Evolutionary conservation across 1,284 basidiomycete genomes (phyloP).

Genomic region (Ustilago esculenta): DNA sequence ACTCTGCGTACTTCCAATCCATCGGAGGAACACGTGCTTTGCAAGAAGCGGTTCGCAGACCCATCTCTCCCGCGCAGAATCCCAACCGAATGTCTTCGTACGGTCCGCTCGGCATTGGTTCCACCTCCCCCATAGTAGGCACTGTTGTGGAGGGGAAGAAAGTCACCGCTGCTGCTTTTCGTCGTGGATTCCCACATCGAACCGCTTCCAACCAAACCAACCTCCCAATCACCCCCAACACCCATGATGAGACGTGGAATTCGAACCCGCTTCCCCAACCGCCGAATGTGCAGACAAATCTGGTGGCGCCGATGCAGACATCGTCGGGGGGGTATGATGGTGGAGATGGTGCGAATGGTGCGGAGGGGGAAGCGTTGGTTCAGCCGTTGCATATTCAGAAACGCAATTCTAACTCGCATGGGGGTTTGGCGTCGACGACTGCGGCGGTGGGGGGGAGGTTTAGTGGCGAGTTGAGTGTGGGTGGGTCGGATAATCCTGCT

Average conservation of each 20-base stretch:
- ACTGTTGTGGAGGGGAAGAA: slow-evolving; percentile 50
- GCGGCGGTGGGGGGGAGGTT: too few species aligned
- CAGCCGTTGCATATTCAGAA: slow-evolving; percentile 54
- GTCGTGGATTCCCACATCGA: slow-evolving; percentile 53
- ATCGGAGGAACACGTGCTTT: slow-evolving; percentile 55
- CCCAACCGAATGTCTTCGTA: slow-evolving; percentile 22
- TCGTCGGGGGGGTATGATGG: too few species aligned
- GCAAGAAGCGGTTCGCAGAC: slow-evolving; percentile 53
- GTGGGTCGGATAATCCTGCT: slow-evolving; percentile 28
- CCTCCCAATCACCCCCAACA: slow-evolving; percentile 9
- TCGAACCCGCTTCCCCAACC: slow-evolving; percentile 24
- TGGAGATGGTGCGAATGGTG: too few species aligned
- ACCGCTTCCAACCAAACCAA: slow-evolving; percentile 38
- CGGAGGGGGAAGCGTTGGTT: slow-evolving; percentile 14
- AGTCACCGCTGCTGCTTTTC: slow-evolving; percentile 60
- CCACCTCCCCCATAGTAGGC: neutral
- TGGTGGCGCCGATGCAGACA: slow-evolving; percentile 21
- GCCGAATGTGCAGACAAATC: slow-evolving; percentile 11
- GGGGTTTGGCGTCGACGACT: too few species aligned
- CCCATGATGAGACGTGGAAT: slow-evolving; percentile 8
- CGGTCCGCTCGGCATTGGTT: slow-evolving; percentile 24
- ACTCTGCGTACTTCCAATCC: slow-evolving; percentile 53
- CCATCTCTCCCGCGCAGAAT: slow-evolving; percentile 32
- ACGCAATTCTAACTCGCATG: slow-evolving; percentile 24
- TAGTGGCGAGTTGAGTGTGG: slow-evolving; percentile 6